phyloP scores from a whole-genome alignment of 192 early-diverging fungal genomes.

The Endogone sp. region DNA sequence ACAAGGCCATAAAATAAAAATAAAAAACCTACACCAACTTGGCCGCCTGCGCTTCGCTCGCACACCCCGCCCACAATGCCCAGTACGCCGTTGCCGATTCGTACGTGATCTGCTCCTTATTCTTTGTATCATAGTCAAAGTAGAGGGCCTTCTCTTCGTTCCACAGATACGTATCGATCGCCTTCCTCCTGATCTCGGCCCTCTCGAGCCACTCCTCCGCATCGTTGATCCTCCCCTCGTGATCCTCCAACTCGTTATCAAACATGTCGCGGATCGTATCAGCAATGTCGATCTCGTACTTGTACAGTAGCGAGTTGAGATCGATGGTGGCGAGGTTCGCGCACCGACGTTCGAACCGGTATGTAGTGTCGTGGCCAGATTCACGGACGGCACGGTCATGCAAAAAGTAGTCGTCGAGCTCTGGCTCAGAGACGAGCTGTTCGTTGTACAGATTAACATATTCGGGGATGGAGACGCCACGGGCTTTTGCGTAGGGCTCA shows the following conservation, averaged over 20 bases:
- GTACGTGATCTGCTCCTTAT: conserved; percentile 64
- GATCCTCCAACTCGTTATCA: conserved; percentile 39
- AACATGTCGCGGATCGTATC: conserved; percentile 60
- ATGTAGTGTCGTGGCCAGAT: conserved; percentile 96
- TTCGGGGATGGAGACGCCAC: conserved; percentile 62
- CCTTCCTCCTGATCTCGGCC: conserved; percentile 52
- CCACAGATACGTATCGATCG: conserved; percentile 84
- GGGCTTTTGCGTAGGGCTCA: conserved; percentile 68
- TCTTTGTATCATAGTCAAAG: conserved; percentile 87
- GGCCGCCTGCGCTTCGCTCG: conserved; percentile 70
- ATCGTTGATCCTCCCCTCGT: background rate
- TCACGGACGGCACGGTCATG: conserved; percentile 98
- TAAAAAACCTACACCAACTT: conserved; percentile 52
- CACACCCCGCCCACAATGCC: conserved; percentile 90
- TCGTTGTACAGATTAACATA: conserved; percentile 72
- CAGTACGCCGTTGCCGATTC: conserved; percentile 88
- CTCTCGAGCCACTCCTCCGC: conserved; percentile 57
- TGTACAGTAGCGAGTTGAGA: conserved; percentile 90
- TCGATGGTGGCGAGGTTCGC: conserved; percentile 93
- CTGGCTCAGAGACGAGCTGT: conserved; percentile 68
- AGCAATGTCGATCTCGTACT: conserved; percentile 92
- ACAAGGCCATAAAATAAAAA: background rate
- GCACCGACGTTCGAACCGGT: conserved; percentile 87
- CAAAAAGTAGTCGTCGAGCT: conserved; percentile 92
- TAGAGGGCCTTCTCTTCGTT: conserved; percentile 72